Evolutionary conservation across 2,329 filamentous ascomycete species (phyloP), one percentile per base, ranked within the genome.

Genomic region (Pestalotiopsis sp.): DNA sequence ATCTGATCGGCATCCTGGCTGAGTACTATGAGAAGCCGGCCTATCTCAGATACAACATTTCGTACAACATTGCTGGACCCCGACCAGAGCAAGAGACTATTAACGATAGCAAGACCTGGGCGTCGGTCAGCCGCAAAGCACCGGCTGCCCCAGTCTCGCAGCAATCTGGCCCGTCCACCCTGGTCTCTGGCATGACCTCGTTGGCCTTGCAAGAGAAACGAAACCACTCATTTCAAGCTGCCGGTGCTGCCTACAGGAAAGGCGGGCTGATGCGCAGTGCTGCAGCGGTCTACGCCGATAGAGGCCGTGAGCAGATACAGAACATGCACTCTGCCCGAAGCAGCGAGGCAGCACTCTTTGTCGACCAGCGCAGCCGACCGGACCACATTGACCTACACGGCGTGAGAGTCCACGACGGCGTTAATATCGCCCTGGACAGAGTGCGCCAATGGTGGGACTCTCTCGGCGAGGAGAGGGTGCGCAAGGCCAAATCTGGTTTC

Each of bases 381-480:
- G 83, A 80, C 1, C 82, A 85, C 23, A 83, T 97, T 7, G 95
- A 98, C 78, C 83, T 98, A 31, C 95, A 98, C 64, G 93, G 94
- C 5, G 89, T 97, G 4, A 90, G 86, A 59, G 94, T 98, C 1
- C 84, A 90, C 63, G 93, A 97, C 77, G 95, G 92, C 1, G 90
- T 94, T 38, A 86, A 93, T 3, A 97, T 98, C 71, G 90, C 93
- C 1, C 86, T 87, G 38, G 85, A 90, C 61, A 86, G 86, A 49
- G 91, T 92, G 0, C 84, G 87, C 71, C 78, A 77, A 11, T 98
- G 95, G 95, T 98, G 94, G 95, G 82, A 88, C 20, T 80, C 81
- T 0, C 81, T 94, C 9, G 92, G 92, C 1, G 92, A 95, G 75
- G 84, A 85, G 63, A 87, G 87, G 71, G 85, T 86, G 73, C 74